phyloP scores from a whole-genome alignment of 805 yeast genomes.

The Candida nemodendra region DNA sequence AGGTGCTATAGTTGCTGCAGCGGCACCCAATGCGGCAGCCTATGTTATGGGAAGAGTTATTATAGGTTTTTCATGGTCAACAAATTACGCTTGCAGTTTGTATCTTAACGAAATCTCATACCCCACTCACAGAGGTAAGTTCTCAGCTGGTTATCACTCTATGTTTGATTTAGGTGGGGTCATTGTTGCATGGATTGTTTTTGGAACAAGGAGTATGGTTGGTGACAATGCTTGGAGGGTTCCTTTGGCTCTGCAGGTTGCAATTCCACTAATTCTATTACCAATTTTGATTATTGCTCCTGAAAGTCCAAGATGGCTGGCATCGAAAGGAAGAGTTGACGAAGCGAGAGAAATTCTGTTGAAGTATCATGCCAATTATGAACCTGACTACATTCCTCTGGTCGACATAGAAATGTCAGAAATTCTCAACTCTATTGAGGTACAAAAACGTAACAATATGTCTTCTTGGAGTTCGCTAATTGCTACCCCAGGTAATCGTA shows the following conservation, averaged over 20 bases:
- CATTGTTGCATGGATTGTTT: constrained; percentile 41
- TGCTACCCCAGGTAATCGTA: constrained; percentile 32
- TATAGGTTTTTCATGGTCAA: constrained; percentile 4
- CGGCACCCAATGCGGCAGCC: constrained; percentile 3
- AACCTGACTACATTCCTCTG: constrained; percentile 26
- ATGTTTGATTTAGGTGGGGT: constrained; percentile 43
- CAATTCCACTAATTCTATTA: constrained; percentile 34
- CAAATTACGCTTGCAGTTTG: background rate
- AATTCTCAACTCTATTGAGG: constrained; percentile 35
- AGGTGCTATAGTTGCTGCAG: constrained; percentile 2
- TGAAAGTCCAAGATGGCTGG: constrained; percentile 35
- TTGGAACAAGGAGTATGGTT: constrained; percentile 33
- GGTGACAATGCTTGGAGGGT: constrained; percentile 34
- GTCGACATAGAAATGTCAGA: constrained; percentile 34
- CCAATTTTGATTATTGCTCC: constrained; percentile 31
- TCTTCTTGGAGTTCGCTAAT: constrained; percentile 35
- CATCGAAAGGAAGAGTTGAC: constrained; percentile 31
- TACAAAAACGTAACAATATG: constrained; percentile 22
- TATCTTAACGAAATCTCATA: constrained; percentile 30
- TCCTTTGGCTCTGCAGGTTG: constrained; percentile 38
- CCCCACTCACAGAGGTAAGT: constrained; percentile 30
- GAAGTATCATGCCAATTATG: constrained; percentile 2
- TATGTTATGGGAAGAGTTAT: constrained; percentile 3
- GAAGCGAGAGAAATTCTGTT: constrained; percentile 20
- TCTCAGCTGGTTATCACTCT: constrained; percentile 34